These are phyloP conservation scores for Scheffersomyces ergatensis DNA, from an alignment of 805 yeast genomes.

Conservation along the genomic window DNA sequence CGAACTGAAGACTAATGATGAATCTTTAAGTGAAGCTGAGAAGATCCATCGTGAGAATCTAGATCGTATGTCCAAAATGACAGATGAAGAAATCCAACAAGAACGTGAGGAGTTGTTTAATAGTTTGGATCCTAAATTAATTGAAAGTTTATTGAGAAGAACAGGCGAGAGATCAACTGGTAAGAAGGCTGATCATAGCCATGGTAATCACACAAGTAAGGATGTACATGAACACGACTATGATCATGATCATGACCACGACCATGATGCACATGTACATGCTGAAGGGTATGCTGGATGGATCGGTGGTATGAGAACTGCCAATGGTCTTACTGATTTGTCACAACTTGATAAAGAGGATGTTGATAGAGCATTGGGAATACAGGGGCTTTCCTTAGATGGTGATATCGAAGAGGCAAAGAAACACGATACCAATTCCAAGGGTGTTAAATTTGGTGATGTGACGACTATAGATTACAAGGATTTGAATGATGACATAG, in stretches of 20 bases:
- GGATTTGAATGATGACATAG: constrained; percentile 20
- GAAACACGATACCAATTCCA: constrained; percentile 12
- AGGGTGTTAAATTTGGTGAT: constrained; percentile 28
- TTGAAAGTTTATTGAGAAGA: constrained; percentile 56
- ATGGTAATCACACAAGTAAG: neutral
- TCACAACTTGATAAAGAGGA: constrained; percentile 33
- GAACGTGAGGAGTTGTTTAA: constrained; percentile 67
- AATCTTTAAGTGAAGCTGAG: constrained; percentile 56
- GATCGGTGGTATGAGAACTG: constrained; percentile 40
- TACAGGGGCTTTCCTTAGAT: constrained; percentile 14
- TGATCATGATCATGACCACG: constrained; percentile 16
- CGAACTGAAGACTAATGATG: neutral
- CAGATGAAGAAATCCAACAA: constrained; percentile 57
- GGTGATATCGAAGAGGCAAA: constrained; percentile 7
- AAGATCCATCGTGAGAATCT: constrained; percentile 76
- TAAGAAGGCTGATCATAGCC: neutral
- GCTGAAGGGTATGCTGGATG: constrained; percentile 43
- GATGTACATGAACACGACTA: constrained; percentile 20
- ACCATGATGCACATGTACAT: constrained; percentile 23
- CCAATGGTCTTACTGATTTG: constrained; percentile 27
- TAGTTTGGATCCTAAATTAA: constrained; percentile 66
- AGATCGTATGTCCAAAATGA: constrained; percentile 58
- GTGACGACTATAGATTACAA: constrained; percentile 27
- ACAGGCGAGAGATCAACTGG: constrained; percentile 25
- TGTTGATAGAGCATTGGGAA: constrained; percentile 36